phyloP scores from a whole-genome alignment of 805 yeast species.

The Candida mattraensis region DNA sequence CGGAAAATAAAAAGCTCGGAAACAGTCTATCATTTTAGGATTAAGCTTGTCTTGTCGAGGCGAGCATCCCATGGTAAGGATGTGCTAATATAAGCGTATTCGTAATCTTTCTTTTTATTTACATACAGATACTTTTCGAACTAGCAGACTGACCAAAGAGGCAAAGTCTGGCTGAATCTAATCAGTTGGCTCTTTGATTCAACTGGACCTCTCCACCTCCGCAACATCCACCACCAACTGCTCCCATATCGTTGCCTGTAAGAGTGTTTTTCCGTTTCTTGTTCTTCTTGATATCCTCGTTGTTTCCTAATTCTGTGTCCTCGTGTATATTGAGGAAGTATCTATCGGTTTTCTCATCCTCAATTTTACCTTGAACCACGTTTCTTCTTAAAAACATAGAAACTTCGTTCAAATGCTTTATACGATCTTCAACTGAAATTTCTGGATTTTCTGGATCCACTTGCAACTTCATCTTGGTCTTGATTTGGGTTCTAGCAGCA shows the following conservation, averaged over 20 bases:
- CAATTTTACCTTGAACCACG: constrained; percentile 79
- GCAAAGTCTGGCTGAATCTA: too few relatives aligned
- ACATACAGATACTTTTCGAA: too few relatives aligned
- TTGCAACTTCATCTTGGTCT: constrained; percentile 46
- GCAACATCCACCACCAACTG: constrained; percentile 57
- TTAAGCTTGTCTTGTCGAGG: too few relatives aligned
- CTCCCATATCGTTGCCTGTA: constrained; percentile 32
- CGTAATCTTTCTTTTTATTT: too few relatives aligned
- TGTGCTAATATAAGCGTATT: too few relatives aligned
- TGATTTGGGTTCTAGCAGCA: constrained; percentile 63
- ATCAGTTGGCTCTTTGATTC: constrained; percentile 28
- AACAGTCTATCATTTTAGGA: too few relatives aligned
- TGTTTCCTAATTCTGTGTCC: constrained; percentile 88
- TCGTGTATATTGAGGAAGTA: constrained; percentile 69
- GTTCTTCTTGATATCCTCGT: constrained; percentile 67
- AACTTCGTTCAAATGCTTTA: constrained; percentile 66
- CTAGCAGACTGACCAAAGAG: too few relatives aligned
- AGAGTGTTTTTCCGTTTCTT: constrained; percentile 31
- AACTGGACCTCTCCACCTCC: constrained; percentile 46
- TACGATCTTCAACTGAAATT: constrained; percentile 47
- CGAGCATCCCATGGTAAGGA: too few relatives aligned
- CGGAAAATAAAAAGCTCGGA: too few relatives aligned
- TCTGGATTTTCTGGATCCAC: constrained; percentile 43
- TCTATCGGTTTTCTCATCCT: constrained; percentile 39
- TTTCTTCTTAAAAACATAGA: constrained; percentile 66